Base-by-base conservation (phyloP, 2,329 filamentous ascomycete genomes). In the Colletotrichum shisoi region DNA sequence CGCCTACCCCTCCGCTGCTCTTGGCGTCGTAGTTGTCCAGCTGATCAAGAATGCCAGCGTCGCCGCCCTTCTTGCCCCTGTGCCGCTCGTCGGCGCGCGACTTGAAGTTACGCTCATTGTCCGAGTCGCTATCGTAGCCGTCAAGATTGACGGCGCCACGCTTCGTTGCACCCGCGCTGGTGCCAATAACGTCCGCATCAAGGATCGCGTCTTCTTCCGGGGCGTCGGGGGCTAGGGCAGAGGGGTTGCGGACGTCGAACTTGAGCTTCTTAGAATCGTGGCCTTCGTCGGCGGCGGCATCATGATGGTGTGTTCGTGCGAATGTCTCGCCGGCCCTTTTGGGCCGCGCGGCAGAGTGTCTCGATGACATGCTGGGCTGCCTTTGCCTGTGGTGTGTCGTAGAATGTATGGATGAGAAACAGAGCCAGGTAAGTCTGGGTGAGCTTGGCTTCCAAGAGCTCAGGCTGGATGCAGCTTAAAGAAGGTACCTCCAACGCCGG, bases 61-160 rank as follows among this genome's bases (percentile, higher is more conserved):
- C 77, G 63, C 81, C 81, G 13, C 57, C 65, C 34, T 79, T 74
- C 72, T 79, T 79, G 17, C 69, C 71, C 65, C 75, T 82, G 60
- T 79, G 81, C 70, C 84, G 85, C 63, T 85, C 84, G 66, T 89
- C 87, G 6, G 91, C 90, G 58, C 91, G 87, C 39, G 85, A 86
- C 72, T 95, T 87, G 77, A 97, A 96, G 51, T 91, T 93, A 37
- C 65, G 65, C 75, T 98, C 95, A 71, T 96, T 94, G 59, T 91
- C 87, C 2, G 94, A 96, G 78, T 99, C 95, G 11, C 91, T 95
- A 72, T 98, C 94, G 80, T 98, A 99, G 57, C 95, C 95, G 74
- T 98, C 95, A 46, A 99, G 88, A 74, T 98, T 97, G 62, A 99
- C 92, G 0, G 94, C 95, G 71, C 94, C 94, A 70, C 95, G 92